Conservation (phyloP, 352 stramenopile genomes). For the Salisapilia sapeloensis region DNA sequence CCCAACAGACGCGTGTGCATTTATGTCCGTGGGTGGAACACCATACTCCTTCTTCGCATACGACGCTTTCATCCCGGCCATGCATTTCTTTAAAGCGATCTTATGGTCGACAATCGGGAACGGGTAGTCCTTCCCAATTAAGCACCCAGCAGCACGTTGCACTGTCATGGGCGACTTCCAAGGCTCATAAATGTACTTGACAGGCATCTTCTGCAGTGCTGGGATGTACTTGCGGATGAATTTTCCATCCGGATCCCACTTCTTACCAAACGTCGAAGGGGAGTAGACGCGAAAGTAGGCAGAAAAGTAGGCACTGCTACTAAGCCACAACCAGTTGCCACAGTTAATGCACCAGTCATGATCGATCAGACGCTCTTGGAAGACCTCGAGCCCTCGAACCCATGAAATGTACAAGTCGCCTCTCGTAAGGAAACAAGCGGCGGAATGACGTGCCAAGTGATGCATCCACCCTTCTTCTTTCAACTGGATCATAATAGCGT, state of each 20-base stretch:
- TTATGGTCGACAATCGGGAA: slow-evolving; percentile 91
- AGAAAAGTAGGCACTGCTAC: slow-evolving; percentile 89
- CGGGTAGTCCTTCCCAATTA: slow-evolving; percentile 89
- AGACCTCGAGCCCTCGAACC: slow-evolving; percentile 85
- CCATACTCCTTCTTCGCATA: slow-evolving; percentile 24
- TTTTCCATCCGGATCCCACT: slow-evolving; percentile 87
- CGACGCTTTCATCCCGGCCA: slow-evolving; percentile 68
- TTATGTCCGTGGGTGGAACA: slow-evolving; percentile 5
- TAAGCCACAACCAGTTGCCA: slow-evolving; percentile 97
- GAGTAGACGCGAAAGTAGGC: slow-evolving; percentile 97
- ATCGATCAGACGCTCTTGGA: slow-evolving; percentile 90
- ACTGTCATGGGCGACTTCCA: slow-evolving; percentile 89
- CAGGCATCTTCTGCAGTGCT: slow-evolving; percentile 78
- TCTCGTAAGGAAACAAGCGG: slow-evolving; percentile 97
- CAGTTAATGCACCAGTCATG: slow-evolving; percentile 95
- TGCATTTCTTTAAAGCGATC: slow-evolving; percentile 81
- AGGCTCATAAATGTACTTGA: slow-evolving; percentile 96
- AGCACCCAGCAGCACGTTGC: slow-evolving; percentile 64
- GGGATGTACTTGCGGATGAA: slow-evolving; percentile 91
- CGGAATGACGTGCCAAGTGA: slow-evolving; percentile 84
- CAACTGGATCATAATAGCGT: slow-evolving; percentile 94
- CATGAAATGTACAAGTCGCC: slow-evolving; percentile 94
- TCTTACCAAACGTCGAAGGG: slow-evolving; percentile 89
- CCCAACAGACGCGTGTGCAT: too few species aligned
- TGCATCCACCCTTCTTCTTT: slow-evolving; percentile 82